Conservation (phyloP, 257 asterid genomes). For the Solanum bulbocastanum region DNA sequence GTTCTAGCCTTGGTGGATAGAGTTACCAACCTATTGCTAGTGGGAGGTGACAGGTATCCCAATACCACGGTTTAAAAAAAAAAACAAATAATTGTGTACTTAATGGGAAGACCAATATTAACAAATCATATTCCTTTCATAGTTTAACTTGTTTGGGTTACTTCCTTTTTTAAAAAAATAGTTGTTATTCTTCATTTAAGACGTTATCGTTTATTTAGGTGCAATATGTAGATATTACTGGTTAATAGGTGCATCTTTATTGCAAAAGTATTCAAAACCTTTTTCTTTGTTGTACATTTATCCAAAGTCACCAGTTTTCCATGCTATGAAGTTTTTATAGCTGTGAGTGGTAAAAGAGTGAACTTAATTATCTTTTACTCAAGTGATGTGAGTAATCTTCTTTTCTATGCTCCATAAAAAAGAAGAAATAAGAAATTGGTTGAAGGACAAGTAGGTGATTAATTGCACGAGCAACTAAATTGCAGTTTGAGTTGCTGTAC, state of each 20-base stretch:
- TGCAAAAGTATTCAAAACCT: neutral
- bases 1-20: neutral
- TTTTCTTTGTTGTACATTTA: neutral
- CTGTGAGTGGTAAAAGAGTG: neutral
- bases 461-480: neutral
- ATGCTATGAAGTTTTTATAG: neutral
- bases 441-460: neutral
- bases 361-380: neutral
- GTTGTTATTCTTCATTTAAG: neutral
- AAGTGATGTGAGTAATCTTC: neutral
- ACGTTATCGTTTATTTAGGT: neutral
- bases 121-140: neutral
- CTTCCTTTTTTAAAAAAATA: neutral
- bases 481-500: neutral
- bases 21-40: neutral
- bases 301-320: neutral
- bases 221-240: neutral
- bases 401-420: neutral
- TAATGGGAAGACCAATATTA: neutral
- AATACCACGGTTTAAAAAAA: neutral
- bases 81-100: neutral
- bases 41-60: neutral
- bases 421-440: neutral
- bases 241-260: neutral
- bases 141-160: neutral